Percentiles rank a stretch among this genome's conserved stretches.
Evolutionary conservation across 441 rosid genomes (phyloP).

Genomic region (Populus hybrid): DNA sequence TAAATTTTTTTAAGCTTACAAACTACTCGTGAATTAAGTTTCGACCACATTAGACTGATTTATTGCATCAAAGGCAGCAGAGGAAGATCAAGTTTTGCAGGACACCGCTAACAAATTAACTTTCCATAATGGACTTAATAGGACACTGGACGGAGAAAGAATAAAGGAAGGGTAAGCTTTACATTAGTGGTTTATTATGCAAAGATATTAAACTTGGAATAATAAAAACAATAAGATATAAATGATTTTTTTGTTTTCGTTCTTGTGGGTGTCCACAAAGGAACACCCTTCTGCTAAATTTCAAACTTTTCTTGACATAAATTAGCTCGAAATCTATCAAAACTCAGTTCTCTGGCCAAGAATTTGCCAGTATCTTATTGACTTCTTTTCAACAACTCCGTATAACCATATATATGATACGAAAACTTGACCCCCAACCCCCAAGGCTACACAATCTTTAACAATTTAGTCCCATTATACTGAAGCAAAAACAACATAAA

Average conservation of each 20-base stretch:
- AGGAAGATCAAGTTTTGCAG: background rate
- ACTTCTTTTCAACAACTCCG: background rate
- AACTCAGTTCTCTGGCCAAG: background rate
- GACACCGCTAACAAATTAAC: background rate
- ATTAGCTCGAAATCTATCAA: background rate
- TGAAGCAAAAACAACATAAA: background rate
- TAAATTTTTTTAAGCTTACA: background rate
- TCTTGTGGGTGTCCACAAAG: constrained; percentile 1
- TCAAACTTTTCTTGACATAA: background rate
- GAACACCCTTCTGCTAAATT: background rate
- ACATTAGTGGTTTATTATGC: background rate
- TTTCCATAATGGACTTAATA: background rate
- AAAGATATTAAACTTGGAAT: background rate
- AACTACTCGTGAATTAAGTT: background rate
- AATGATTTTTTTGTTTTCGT: background rate
- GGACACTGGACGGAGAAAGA: background rate
- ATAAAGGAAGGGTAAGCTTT: background rate
- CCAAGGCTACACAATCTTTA: background rate
- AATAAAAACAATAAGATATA: background rate
- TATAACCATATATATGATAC: background rate
- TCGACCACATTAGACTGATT: background rate
- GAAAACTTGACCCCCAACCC: background rate
- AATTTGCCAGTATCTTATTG: background rate
- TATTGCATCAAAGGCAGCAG: constrained; percentile 1
- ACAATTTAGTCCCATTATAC: background rate